Base-by-base conservation (phyloP, 2,329 filamentous ascomycete species). In the Fusarium tricinctum region DNA sequence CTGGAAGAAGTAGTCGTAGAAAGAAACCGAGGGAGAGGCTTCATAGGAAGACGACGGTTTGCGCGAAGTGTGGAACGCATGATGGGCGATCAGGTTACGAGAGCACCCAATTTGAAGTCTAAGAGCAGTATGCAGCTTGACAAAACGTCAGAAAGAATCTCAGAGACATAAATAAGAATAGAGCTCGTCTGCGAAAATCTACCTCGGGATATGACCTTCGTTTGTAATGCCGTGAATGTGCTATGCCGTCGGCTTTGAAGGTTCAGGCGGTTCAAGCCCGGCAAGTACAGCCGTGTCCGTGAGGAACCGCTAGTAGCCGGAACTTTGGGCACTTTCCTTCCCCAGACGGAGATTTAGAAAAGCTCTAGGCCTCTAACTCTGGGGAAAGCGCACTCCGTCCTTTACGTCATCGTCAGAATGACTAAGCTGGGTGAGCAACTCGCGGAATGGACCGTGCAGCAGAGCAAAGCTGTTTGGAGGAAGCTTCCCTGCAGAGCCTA, bases 51-150 rank as follows among this genome's bases (percentile, higher is more conserved):
- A 69, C 84, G 82, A 66, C 84, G 81, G 63, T 81, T 83, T 51
- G 83, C 80, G 71, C 85, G 83, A 73, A 88, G 80, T 59, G 61
- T 64, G 68, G 86, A 85, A 73, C 86, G 84, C 86, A 89, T 89
- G 26, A 70, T 79, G 75, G 61, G 53, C 40, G 47, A 52, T 30
- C 53, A 32, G 48, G 30, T 48, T 52, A 40, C 46, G 43, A 44
- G 45, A 54, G 47, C 49, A 32, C 61, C 64, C 71, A 68, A 63
- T 69, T 51, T 62, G 35, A 38, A 44, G 53, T 46, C 28, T 58
- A 38, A 40, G 23, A 50, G 32, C 58, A 55, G 44, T 56, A 42
- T 53, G 30, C 47, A 57, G 58, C 65, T 63, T 63, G 49, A 59
- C 45, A 60, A 42, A 55, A 30, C 23, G 33, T 56, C 53, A 55